These are phyloP conservation scores for Corchorus olitorius DNA, from an alignment of 345 rosid species.

Conservation along the genomic window DNA sequence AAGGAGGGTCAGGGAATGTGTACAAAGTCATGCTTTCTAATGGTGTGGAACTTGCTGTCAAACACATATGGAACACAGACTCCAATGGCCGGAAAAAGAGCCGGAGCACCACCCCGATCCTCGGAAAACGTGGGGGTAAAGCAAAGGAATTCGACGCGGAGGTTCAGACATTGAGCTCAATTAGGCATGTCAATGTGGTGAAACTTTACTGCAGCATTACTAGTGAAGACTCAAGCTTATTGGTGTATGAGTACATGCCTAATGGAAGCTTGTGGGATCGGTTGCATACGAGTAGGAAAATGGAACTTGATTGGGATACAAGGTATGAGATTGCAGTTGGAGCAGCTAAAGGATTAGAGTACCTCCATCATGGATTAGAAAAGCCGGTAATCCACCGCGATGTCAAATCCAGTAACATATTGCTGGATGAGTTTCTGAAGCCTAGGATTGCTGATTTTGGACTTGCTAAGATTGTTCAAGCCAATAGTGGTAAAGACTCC, in stretches of 20 bases:
- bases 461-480: conserved; percentile 83
- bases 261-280: conserved; percentile 95
- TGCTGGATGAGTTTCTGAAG: conserved; percentile 78
- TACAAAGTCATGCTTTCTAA: conserved; percentile 64
- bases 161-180: conserved; percentile 84
- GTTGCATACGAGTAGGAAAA: conserved; percentile 60
- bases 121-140: conserved; percentile 40
- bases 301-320: conserved; percentile 82
- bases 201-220: conserved; percentile 91
- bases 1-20: conserved; percentile 88
- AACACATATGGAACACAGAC: conserved; percentile 66
- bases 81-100: conserved; percentile 32
- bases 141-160: conserved; percentile 80
- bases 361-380: conserved; percentile 80
- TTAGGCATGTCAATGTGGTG: conserved; percentile 90
- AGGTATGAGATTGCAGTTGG: conserved; percentile 84
- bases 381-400: conserved; percentile 81
- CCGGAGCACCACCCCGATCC: conserved; percentile 66
- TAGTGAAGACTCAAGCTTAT: conserved; percentile 83
- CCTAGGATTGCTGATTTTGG: conserved; percentile 97
- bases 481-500: conserved; percentile 49
- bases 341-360: conserved; percentile 86
- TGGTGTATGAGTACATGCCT: conserved; percentile 89
- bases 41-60: conserved; percentile 84
- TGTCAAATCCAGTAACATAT: conserved; percentile 85